phyloP scores from a whole-genome alignment of 768 basidiomycete genomes.

The Xerocomellus dryophilus region DNA sequence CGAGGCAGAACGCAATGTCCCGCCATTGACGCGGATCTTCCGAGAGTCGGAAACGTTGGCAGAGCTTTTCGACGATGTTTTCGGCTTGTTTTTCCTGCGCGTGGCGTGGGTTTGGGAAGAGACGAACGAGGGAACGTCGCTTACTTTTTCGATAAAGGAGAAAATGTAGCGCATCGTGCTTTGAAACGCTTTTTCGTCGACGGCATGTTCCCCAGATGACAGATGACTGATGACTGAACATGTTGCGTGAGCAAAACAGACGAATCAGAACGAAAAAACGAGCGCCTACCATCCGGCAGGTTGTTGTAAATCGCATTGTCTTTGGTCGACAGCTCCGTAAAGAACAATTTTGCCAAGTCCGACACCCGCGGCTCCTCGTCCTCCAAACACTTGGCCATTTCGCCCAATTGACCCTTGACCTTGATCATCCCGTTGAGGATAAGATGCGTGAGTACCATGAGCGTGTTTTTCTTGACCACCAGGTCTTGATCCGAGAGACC shows the following conservation, averaged over 20 bases:
- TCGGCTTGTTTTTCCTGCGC: slow-evolving; percentile 95
- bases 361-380: slow-evolving; percentile 84
- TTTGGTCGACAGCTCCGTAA: slow-evolving; percentile 92
- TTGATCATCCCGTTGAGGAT: slow-evolving; percentile 99
- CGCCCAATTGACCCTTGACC: slow-evolving; percentile 97
- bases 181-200: slow-evolving; percentile 90
- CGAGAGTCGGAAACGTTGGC: slow-evolving; percentile 87
- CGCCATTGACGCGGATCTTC: slow-evolving; percentile 94
- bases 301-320: slow-evolving; percentile 99
- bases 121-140: slow-evolving; percentile 4
- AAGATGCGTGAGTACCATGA: slow-evolving; percentile 96
- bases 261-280: not conserved
- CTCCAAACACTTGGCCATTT: slow-evolving; percentile 99
- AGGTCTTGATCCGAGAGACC: slow-evolving; percentile 85
- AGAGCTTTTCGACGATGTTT: slow-evolving; percentile 94
- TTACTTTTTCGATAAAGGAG: slow-evolving; percentile 91
- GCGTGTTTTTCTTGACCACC: slow-evolving; percentile 96
- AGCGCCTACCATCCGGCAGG: slow-evolving; percentile 78
- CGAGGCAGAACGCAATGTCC: slow-evolving; percentile 94
- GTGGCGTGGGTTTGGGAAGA: not conserved
- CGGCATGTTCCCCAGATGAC: slow-evolving; percentile 84
- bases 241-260: slow-evolving; percentile 4
- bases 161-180: slow-evolving; percentile 95
- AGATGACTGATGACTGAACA: slow-evolving; percentile 89
- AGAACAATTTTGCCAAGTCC: slow-evolving; percentile 97